phyloP scores from a whole-genome alignment of 106 monocot species.

The Dioscorea dumetorum region DNA sequence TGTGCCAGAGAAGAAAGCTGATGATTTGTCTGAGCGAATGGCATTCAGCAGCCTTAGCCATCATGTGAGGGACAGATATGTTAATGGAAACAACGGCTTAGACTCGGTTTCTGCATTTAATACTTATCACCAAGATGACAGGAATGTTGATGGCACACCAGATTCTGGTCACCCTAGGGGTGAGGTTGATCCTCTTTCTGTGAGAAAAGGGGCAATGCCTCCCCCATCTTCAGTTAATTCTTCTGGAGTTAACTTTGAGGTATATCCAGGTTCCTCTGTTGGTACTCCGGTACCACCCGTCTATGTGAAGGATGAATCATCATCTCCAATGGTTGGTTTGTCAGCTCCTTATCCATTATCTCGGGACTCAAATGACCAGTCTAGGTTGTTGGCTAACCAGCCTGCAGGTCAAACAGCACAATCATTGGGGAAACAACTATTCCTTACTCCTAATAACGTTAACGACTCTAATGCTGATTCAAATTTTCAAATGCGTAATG shows the following conservation, averaged over 20 bases:
- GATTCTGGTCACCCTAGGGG: conserved; percentile 26
- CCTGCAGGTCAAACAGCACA: conserved; percentile 26
- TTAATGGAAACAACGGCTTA: conserved; percentile 35
- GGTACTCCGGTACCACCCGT: conserved; percentile 7
- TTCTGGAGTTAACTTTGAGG: conserved; percentile 32
- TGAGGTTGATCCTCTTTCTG: conserved; percentile 27
- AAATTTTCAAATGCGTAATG: conserved; percentile 28
- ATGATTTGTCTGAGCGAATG: conserved; percentile 35
- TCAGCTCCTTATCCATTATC: conserved; percentile 15
- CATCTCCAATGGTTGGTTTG: conserved; percentile 35
- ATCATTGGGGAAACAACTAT: conserved; percentile 11
- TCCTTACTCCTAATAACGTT: conserved; percentile 3
- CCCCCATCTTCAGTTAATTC: conserved; percentile 31
- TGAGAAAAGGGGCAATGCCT: conserved; percentile 34
- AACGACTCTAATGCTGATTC: conserved; percentile 1
- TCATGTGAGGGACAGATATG: conserved; percentile 43
- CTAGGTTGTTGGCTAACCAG: conserved; percentile 26
- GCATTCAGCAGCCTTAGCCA: conserved; percentile 29
- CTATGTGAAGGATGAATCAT: conserved; percentile 21
- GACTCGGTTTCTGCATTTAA: conserved; percentile 32
- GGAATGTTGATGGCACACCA: conserved; percentile 18
- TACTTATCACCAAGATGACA: conserved; percentile 40
- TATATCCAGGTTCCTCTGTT: conserved; percentile 24
- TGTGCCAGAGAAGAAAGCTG: conserved; percentile 48
- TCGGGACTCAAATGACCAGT: conserved; percentile 24